These are phyloP conservation scores for Neonectria neomacrospora DNA, from an alignment of 2,329 filamentous ascomycete genomes.

Conservation along the genomic window DNA sequence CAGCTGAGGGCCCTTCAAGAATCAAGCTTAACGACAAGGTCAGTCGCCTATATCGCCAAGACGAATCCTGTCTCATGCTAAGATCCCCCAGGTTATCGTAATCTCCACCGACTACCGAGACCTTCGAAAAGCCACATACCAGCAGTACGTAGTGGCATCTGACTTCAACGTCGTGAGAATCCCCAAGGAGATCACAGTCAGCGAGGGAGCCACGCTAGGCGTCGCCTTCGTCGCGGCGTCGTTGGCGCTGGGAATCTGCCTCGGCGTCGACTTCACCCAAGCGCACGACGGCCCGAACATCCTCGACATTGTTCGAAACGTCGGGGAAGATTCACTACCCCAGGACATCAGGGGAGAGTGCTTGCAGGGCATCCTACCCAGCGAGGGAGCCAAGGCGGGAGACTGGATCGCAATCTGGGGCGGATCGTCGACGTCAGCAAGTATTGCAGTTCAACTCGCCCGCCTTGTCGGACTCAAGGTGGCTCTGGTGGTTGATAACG, in stretches of 20 bases:
- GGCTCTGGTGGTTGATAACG: constrained; percentile 73
- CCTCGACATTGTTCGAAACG: constrained; percentile 57
- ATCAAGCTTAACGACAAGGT: constrained; percentile 67
- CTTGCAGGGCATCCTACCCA: constrained; percentile 61
- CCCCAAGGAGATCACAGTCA: constrained; percentile 62
- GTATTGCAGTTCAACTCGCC: constrained; percentile 74
- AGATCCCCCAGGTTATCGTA: constrained; percentile 62
- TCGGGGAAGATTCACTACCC: constrained; percentile 63
- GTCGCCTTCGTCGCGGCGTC: constrained; percentile 78
- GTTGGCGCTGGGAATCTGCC: constrained; percentile 73
- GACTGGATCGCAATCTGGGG: constrained; percentile 83
- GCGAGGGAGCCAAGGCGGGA: constrained; percentile 66
- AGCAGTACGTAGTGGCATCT: constrained; percentile 74
- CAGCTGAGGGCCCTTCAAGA: constrained; percentile 53
- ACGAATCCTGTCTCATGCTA: neutral
- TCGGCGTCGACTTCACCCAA: constrained; percentile 72
- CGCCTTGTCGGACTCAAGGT: constrained; percentile 73
- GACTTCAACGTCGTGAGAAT: constrained; percentile 73
- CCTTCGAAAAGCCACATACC: constrained; percentile 76
- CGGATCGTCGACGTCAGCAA: constrained; percentile 77
- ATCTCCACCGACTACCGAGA: constrained; percentile 81
- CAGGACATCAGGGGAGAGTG: constrained; percentile 72
- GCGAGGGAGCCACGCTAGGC: constrained; percentile 71
- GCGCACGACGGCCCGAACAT: constrained; percentile 69
- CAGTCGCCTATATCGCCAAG: constrained; percentile 5